Evolutionary conservation across 2,329 filamentous ascomycete genomes (phyloP), one percentile per base, ranked within the genome.

Genomic region (Colletotrichum sansevieriae): DNA sequence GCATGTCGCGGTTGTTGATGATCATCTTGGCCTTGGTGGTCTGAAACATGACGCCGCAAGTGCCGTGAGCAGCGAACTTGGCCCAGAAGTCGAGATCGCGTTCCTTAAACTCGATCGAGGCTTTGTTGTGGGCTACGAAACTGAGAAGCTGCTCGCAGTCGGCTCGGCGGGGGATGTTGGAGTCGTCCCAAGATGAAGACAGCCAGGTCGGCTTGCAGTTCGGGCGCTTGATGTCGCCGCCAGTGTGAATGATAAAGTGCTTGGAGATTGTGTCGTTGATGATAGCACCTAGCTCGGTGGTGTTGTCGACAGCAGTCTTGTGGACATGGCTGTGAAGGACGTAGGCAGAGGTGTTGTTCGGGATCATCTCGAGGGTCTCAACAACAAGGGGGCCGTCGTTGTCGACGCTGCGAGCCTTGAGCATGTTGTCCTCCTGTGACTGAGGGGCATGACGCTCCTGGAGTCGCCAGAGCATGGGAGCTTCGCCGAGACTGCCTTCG

Each of bases 291-390:
- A 7, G 4, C n/a, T 49, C 43, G 7, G 41, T 22, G 10, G 13
- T 20, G n/a, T 63, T 9, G 10, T 55, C 49, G 49, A 37, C 35
- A 18, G 49, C 52, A 4, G 43, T 22, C 13, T 10, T 41, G 37
- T 49, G 37, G 5, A 15, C 37, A 13, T 13, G 37, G 12, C 37
- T 33, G 15, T 64, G 46, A 37, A 64, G 49, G 25, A 55, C 46
- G 49, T 60, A 68, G 55, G 65, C 65, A 3, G 62, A 68, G 8
- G 62, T 51, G 41, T 68, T 49, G n/a, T 20, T 33, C 18, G 65
- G 65, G 20, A 68, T 60, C 18, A 29, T 20, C 10, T 59, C 43
- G 43, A 65, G 11, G 11, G 47, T 33, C 6, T 49, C n/a, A 25
- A 68, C 62, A 22, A 68, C 63, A 18, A 65, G 55, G 3, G 65